Evolutionary conservation across 345 rosid species (phyloP).

Genomic region (Eucalyptus microcorys): DNA sequence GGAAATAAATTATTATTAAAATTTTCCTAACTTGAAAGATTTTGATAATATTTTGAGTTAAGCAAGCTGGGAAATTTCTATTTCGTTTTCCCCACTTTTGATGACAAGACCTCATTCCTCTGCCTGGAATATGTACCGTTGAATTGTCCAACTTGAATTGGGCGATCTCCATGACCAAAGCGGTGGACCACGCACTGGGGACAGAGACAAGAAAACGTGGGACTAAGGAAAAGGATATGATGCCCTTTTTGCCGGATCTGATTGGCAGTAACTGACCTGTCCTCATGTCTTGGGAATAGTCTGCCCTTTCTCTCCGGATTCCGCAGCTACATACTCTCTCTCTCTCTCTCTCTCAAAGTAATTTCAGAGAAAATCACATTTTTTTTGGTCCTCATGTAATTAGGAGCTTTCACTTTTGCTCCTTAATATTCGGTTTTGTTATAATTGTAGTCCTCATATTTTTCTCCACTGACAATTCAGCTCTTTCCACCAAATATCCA

Average conservation of each 20-base stretch:
- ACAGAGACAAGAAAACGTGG: neutral
- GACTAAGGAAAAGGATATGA: neutral
- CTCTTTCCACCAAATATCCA: neutral
- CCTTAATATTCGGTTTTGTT: neutral
- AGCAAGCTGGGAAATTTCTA: neutral
- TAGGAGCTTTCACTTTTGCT: neutral
- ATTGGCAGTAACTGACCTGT: constrained; percentile 49
- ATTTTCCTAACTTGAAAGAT: neutral
- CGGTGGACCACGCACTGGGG: constrained; percentile 5
- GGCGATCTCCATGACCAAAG: neutral
- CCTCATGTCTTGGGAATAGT: constrained; percentile 42
- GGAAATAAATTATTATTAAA: neutral
- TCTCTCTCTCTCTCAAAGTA: neutral
- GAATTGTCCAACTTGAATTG: neutral
- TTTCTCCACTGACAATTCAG: neutral
- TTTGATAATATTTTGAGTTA: neutral
- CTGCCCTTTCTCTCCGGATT: neutral
- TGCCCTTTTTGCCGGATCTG: constrained; percentile 25
- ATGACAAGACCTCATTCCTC: neutral
- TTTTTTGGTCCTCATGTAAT: neutral
- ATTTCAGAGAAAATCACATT: neutral
- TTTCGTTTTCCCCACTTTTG: neutral
- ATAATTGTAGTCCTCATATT: neutral
- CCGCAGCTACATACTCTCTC: neutral
- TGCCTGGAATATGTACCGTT: neutral